A percentile compares a stretch with the other conserved stretches of the same genome.
These are phyloP conservation scores for Hanseniaspora pseudoguilliermondii DNA, from an alignment of 805 yeast species.

Conservation along the genomic window DNA sequence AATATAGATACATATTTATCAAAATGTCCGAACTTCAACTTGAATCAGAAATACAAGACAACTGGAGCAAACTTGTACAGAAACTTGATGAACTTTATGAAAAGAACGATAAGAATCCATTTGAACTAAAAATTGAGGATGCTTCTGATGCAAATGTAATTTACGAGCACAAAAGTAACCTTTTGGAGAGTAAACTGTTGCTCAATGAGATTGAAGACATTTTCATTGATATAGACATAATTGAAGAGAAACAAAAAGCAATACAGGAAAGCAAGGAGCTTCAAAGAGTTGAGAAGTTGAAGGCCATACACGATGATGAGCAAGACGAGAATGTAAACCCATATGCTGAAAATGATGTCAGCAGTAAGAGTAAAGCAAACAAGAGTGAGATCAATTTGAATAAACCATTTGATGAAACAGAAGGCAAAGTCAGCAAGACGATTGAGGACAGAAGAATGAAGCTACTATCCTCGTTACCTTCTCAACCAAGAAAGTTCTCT, in stretches of 20 bases:
- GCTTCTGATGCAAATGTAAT: neutral
- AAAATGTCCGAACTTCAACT: neutral
- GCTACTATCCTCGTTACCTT: constrained; percentile 5
- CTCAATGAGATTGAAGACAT: constrained; percentile 3
- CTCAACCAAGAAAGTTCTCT: constrained; percentile 12
- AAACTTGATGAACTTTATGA: constrained; percentile 1
- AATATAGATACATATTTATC: neutral
- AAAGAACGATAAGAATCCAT: neutral
- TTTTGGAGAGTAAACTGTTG: neutral
- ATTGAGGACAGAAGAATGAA: constrained; percentile 13
- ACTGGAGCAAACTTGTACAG: neutral
- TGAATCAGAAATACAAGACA: neutral
- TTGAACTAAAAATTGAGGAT: neutral
- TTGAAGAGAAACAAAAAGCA: constrained; percentile 8
- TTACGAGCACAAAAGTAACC: constrained; percentile 1
- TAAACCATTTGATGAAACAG: neutral
- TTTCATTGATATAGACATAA: constrained; percentile 3
- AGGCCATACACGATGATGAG: neutral
- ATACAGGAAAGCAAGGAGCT: neutral
- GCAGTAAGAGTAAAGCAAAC: neutral
- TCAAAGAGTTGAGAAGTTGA: neutral
- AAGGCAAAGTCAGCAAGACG: neutral
- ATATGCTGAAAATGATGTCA: neutral
- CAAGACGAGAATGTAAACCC: neutral
- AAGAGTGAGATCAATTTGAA: neutral